Base-by-base conservation (phyloP, 169 alveolate species). In the Amoebophrya sp. region DNA sequence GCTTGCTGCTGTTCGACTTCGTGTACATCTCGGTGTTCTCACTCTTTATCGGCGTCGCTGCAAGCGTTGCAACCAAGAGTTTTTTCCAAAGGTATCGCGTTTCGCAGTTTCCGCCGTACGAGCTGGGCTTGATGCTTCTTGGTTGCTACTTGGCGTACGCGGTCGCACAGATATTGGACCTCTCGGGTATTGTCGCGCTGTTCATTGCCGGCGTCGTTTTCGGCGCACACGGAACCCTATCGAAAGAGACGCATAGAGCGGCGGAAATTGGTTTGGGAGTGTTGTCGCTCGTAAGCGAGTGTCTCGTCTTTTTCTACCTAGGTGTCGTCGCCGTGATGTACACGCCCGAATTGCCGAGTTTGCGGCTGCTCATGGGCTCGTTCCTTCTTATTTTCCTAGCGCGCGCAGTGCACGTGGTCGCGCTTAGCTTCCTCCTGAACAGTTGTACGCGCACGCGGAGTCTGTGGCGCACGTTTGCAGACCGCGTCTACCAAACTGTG, bases 101-200 rank as follows among this genome's bases (percentile, higher is more conserved):
- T 10, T 65, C 83, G 33, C 2, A 65, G 36, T 18, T 6, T 18
- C 83, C 83, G 83, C 83, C 83, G 38, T 91, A 78, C 41, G 93
- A 91, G 34, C 78, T 91, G 14, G 93, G 90, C 36, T 18, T 91
- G 34, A 91, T 90, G 65, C 54, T 91, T 39, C 41, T 91, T 38
- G 34, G 54, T 0, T 90, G 90, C 83, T 91, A 91, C 91, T 26
- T 91, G 91, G 78, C 93, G 41, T 91, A 76, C 89, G 93, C 90
- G 53, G 89, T 83, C n/a, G 83, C 93, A 29, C 90, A 92, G 92
- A 29, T 47, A 41, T 38, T 89, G 23, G 93, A 89, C 78, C 54
- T 92, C 53, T 89, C 92, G 26, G 93, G 93, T 34, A 90, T 92
- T 92, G 92, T 89, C 78, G 29, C 93, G 23, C 90, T 92, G 77